These are phyloP conservation scores for Lomentospora prolificans DNA, from an alignment of 2,329 filamentous ascomycete genomes.

Conservation along the genomic window DNA sequence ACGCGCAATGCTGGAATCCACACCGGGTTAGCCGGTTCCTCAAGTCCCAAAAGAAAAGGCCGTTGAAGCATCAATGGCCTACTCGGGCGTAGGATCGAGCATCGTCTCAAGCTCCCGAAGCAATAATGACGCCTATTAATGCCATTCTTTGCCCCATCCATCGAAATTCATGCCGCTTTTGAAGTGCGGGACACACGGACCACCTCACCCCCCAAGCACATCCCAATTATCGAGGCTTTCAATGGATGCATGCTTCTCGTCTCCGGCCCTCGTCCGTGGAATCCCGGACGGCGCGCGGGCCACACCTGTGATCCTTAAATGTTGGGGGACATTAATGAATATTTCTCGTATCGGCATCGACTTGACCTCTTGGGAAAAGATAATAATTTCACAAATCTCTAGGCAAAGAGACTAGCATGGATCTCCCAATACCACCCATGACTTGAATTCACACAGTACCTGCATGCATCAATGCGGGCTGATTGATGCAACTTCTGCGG, in stretches of 20 bases:
- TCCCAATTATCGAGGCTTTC: not conserved
- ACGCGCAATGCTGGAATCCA: too few species aligned
- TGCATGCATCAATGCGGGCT: too few species aligned
- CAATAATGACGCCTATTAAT: not conserved
- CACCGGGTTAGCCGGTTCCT: too few species aligned
- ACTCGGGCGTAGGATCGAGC: too few species aligned
- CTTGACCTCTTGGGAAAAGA: not conserved
- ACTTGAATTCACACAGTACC: too few species aligned
- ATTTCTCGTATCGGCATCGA: conserved; percentile 1
- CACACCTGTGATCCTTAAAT: not conserved
- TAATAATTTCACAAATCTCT: not conserved
- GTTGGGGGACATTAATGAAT: not conserved
- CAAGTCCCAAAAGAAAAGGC: not conserved
- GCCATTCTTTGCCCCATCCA: not conserved
- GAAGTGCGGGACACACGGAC: not conserved
- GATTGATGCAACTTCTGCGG: too few species aligned
- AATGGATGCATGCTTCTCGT: not conserved
- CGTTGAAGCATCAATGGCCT: not conserved
- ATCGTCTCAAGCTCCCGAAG: not conserved
- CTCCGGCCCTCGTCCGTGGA: not conserved
- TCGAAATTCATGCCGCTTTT: not conserved
- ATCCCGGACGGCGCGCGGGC: not conserved
- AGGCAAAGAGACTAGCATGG: too few species aligned
- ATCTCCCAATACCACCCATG: too few species aligned
- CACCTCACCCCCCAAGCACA: not conserved